These are phyloP conservation scores for Tanacetum coccineum DNA, from an alignment of 129 eudicot genomes.

Conservation along the genomic window DNA sequence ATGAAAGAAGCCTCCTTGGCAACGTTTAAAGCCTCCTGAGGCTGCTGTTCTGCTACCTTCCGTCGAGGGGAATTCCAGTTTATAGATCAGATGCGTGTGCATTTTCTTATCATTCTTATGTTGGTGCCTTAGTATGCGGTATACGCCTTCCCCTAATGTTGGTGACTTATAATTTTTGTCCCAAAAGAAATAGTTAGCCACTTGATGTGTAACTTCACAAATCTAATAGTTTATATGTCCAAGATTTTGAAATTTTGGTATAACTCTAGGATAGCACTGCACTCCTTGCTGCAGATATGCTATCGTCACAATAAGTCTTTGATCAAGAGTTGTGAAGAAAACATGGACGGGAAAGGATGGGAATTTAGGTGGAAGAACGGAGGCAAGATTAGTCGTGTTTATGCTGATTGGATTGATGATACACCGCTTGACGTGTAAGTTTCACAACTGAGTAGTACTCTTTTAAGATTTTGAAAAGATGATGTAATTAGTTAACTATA, in stretches of 20 bases:
- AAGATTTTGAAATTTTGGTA: background rate
- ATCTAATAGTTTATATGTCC: background rate
- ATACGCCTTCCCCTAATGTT: slow-evolving; percentile 49
- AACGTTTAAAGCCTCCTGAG: slow-evolving; percentile 39
- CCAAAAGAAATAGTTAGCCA: too few species aligned
- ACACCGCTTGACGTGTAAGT: slow-evolving; percentile 2
- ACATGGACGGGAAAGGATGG: slow-evolving; percentile 24
- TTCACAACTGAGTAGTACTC: slow-evolving; percentile 1
- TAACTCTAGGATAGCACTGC: background rate
- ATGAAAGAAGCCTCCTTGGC: slow-evolving; percentile 42
- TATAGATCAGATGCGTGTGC: slow-evolving; percentile 47
- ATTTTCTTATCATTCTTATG: slow-evolving; percentile 9
- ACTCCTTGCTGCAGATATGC: background rate
- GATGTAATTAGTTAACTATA: slow-evolving; percentile 19
- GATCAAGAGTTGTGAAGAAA: slow-evolving; percentile 24
- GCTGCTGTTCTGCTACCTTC: slow-evolving; percentile 9
- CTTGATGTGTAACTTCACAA: background rate
- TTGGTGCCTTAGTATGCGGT: slow-evolving; percentile 42
- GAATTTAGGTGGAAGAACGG: slow-evolving; percentile 37
- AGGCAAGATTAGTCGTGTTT: slow-evolving; percentile 45
- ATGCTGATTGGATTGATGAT: slow-evolving; percentile 73
- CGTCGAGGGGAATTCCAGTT: slow-evolving; percentile 33
- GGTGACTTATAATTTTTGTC: too few species aligned
- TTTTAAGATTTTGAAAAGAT: slow-evolving; percentile 2
- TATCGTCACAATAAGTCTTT: background rate